A percentile compares a stretch with the other conserved stretches of the same genome.
phyloP scores from a whole-genome alignment of 495 filamentous ascomycete species.

The Xanthoparmelia taractica region DNA sequence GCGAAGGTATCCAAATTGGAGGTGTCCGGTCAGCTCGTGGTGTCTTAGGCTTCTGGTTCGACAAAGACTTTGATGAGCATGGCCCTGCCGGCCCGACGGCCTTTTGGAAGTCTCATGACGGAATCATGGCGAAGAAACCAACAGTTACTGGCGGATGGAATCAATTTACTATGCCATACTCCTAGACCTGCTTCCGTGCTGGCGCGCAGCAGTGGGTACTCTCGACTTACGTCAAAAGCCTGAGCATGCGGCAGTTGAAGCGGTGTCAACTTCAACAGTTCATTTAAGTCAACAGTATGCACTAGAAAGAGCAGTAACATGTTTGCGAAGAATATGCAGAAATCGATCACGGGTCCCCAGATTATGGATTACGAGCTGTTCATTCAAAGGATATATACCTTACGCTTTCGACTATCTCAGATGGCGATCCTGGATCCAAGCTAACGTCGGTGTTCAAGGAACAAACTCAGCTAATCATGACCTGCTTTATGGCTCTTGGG shows the following conservation, averaged over 20 bases:
- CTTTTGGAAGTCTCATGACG: conserved; percentile 59
- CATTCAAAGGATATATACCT: not conserved
- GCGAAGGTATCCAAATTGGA: conserved; percentile 59
- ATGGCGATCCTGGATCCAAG: not conserved
- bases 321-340: not conserved
- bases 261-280: not conserved
- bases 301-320: not conserved
- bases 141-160: not conserved
- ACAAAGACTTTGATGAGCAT: conserved; percentile 51
- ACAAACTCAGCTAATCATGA: not conserved
- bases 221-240: too few relatives aligned
- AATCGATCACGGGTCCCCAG: not conserved
- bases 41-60: conserved; percentile 60
- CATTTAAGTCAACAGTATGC: not conserved
- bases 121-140: conserved; percentile 15
- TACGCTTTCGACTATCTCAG: not conserved
- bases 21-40: conserved; percentile 50
- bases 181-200: not conserved
- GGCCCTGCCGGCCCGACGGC: conserved; percentile 58
- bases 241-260: not conserved
- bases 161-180: conserved; percentile 1
- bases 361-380: not conserved
- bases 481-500: not conserved
- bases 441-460: not conserved
- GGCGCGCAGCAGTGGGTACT: not conserved